Base-by-base conservation (phyloP, 2,329 filamentous ascomycete species). In the Arthrinium puccinioides region DNA sequence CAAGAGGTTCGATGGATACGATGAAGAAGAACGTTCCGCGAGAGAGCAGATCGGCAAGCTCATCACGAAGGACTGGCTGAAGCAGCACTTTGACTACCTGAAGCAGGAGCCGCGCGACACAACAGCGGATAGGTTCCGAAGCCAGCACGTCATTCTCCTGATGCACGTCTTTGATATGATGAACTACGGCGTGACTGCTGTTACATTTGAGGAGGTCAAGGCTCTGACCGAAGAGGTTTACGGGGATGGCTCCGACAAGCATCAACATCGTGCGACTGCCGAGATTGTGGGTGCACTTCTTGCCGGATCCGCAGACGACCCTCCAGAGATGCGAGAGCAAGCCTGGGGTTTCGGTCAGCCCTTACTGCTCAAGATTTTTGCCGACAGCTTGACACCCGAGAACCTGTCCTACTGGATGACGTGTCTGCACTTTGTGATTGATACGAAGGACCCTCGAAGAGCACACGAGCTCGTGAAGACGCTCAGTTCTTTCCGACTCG, bases 401-500 rank as follows among this genome's bases (percentile, higher is more conserved):
- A 98, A 97, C 54, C 77, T 87, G 21, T 78, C 81, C 9, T 98
- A 98, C 62, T 98, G 92, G 92, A 83, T 87, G 40, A 92, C 87
- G 0, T 96, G 94, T 56, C 70, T 98, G 30, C 90, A 96, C 54
- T 78, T 96, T 54, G 77, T 94, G 19, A 70, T 95, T 28, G 87
- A 94, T 49, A 81, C 83, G 9, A 90, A 92, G 53, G 92, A 98
- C 60, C 90, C 92, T 10, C 79, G 94, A 30, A 79, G 90, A 44
- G 81, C 81, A 4, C 88, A 84, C 69, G 90, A 94, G 46, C 73
- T 98, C 44, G 76, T 95, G 24, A 83, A 92, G 45, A 83, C 79
- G 60, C 70, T 98, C 15, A 77, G 84, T 32, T 78, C 81, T 37
- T 97, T 97, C 74, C 77, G 87, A 21, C 71, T 98, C 9, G 92